These are phyloP conservation scores for Aspergillus aculeatinus DNA, from an alignment of 2,329 filamentous ascomycete genomes.

Conservation along the genomic window DNA sequence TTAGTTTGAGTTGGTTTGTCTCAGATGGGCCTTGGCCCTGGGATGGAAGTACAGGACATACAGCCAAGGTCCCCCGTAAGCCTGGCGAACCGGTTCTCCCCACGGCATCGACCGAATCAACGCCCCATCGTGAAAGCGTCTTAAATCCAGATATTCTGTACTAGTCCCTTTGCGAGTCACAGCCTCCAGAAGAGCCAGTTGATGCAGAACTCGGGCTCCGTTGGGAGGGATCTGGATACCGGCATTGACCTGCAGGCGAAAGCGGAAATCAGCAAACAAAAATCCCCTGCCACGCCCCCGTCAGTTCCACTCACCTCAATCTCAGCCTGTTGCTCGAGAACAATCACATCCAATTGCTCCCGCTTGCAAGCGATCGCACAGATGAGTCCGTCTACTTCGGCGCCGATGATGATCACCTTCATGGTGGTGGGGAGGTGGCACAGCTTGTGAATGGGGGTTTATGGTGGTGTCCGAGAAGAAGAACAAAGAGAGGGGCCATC, in stretches of 20 bases:
- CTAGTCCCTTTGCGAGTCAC: not conserved
- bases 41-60: not conserved
- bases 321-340: not conserved
- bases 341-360: not conserved
- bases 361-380: slow-evolving; percentile 4
- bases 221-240: slow-evolving; percentile 8
- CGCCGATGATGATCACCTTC: slow-evolving; percentile 4
- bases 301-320: not conserved
- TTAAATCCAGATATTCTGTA: not conserved
- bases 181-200: not conserved
- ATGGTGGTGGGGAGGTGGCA: not conserved
- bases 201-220: not conserved
- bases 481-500: not conserved
- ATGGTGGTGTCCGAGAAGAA: not conserved
- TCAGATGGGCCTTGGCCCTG: not conserved
- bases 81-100: not conserved
- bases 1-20: not conserved
- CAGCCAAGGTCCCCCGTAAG: slow-evolving; percentile 4
- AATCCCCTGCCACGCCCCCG: too few relatives aligned
- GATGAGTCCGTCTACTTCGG: not conserved
- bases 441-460: not conserved
- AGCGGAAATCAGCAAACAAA: too few relatives aligned
- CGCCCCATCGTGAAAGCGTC: not conserved
- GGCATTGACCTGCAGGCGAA: not conserved
- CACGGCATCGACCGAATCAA: slow-evolving; percentile 5